Conservation (phyloP, 2,329 filamentous ascomycete species). For the Ampelomyces quisqualis region DNA sequence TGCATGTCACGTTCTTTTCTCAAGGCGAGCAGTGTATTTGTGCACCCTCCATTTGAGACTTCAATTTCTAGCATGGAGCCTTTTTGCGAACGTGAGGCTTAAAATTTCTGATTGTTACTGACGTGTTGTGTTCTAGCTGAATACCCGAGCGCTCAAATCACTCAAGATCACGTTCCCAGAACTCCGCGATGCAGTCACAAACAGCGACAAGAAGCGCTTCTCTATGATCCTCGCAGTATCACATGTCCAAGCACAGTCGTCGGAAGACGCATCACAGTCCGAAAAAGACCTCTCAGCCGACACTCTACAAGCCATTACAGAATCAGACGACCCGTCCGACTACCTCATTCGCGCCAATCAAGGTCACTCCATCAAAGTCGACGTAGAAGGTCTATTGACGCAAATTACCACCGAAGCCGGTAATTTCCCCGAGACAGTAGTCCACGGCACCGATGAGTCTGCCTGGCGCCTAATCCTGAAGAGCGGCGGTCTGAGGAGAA, state of each 20-base stretch:
- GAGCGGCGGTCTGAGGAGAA: conserved; percentile 75
- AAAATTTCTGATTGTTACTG: neutral
- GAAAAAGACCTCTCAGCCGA: conserved; percentile 13
- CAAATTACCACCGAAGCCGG: conserved; percentile 59
- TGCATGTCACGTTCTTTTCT: no score
- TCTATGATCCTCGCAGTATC: conserved; percentile 62
- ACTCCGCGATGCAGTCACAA: conserved; percentile 66
- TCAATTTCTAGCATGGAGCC: no score
- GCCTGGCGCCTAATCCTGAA: conserved; percentile 74
- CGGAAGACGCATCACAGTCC: conserved; percentile 5
- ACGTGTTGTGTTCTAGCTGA: conserved; percentile 50
- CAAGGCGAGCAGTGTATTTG: no score
- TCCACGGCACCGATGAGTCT: conserved; percentile 87
- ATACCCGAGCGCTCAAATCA: conserved; percentile 62
- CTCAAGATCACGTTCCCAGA: conserved; percentile 75
- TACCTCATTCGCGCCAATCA: conserved; percentile 95
- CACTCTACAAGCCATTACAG: conserved; percentile 10
- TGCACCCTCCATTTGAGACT: no score
- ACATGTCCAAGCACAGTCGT: conserved; percentile 8
- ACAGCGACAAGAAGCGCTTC: conserved; percentile 91
- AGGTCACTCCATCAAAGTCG: conserved; percentile 80
- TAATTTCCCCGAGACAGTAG: conserved; percentile 65
- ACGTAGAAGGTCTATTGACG: conserved; percentile 68
- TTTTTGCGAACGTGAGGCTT: no score
- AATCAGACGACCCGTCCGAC: conserved; percentile 56